phyloP scores from a whole-genome alignment of 306 rosid genomes.

The Prunus kanzakura region DNA sequence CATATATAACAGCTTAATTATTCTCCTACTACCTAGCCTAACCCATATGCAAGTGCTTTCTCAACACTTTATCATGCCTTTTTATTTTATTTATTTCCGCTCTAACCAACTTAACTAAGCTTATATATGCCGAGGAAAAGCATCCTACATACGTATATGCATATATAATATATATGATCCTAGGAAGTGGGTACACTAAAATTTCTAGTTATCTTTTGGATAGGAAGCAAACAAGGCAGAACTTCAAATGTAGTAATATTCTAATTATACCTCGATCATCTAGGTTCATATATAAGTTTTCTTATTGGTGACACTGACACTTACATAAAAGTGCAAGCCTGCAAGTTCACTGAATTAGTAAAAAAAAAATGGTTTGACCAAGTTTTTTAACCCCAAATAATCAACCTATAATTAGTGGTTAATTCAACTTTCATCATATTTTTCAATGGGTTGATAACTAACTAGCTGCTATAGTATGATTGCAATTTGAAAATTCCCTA shows the following conservation, averaged over 20 bases:
- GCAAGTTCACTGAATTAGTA: background rate
- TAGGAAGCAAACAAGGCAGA: no score
- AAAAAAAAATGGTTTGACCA: background rate
- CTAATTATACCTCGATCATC: no score
- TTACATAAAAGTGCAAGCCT: no score
- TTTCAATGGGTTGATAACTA: conserved; percentile 4
- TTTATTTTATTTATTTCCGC: background rate
- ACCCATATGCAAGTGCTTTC: background rate
- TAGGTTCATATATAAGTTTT: no score
- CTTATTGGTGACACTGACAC: no score
- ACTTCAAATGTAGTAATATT: no score
- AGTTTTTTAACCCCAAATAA: background rate
- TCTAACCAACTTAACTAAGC: accelerated
- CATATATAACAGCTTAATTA: background rate
- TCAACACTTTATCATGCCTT: background rate
- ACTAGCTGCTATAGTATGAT: no score
- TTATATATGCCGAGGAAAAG: background rate
- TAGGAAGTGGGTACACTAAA: background rate
- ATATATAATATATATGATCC: background rate
- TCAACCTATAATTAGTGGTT: background rate
- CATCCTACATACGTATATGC: background rate
- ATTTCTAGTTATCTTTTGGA: background rate
- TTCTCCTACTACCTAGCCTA: background rate
- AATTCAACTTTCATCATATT: background rate
- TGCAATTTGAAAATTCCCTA: no score